A percentile compares a stretch with the other conserved stretches of the same genome.
These are phyloP conservation scores for Tylopilus sp. DNA, from an alignment of 768 basidiomycete species.

Conservation along the genomic window DNA sequence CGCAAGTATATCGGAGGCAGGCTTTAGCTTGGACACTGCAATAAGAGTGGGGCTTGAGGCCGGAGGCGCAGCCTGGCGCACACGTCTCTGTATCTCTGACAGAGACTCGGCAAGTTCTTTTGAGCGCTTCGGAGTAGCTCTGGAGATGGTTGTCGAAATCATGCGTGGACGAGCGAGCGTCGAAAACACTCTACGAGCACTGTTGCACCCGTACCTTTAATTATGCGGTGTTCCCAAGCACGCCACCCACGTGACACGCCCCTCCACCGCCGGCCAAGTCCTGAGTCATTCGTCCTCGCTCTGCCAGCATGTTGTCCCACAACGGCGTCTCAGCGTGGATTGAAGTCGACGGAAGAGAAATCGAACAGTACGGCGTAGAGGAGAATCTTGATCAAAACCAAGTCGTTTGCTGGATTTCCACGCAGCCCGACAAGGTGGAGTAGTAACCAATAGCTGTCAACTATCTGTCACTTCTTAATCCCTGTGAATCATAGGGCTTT, in stretches of 20 bases:
- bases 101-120: constrained; percentile 54
- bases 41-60: constrained; percentile 49
- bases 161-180: constrained; percentile 13
- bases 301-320: constrained; percentile 21
- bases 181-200: constrained; percentile 4
- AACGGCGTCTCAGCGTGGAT: constrained; percentile 24
- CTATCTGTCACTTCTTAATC: background rate
- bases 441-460: background rate
- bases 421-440: constrained; percentile 26
- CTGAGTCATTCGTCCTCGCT: background rate
- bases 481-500: constrained; percentile 17
- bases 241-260: constrained; percentile 18
- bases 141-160: constrained; percentile 12
- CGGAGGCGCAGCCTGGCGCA: constrained; percentile 35
- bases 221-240: background rate
- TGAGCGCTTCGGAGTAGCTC: constrained; percentile 40
- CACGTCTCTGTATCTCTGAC: constrained; percentile 46
- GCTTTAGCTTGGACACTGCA: constrained; percentile 93
- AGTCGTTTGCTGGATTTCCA: constrained; percentile 30
- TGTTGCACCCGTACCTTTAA: no score
- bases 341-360: constrained; percentile 25
- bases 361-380: constrained; percentile 27
- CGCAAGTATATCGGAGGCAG: constrained; percentile 79
- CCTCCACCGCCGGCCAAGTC: background rate
- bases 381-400: constrained; percentile 7